Evolutionary conservation across 208 protist species (phyloP).

Genomic region (Balamuthia mandrillaris): DNA sequence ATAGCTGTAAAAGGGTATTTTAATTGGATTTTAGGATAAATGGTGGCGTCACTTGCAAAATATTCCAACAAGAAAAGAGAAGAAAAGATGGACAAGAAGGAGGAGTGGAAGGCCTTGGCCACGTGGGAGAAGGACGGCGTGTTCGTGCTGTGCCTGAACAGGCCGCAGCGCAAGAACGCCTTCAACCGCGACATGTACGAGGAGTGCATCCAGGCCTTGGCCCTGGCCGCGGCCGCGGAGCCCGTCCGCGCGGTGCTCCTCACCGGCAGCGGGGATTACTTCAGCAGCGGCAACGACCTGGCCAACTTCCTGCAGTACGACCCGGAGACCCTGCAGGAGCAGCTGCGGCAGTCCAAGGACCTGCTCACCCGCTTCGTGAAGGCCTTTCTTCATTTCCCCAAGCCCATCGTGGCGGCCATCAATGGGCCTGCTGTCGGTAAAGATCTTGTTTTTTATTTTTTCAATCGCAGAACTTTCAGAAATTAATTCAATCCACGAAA

Average conservation of each 20-base stretch:
- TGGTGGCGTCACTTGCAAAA: not conserved
- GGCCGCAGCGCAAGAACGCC: conserved; percentile 10
- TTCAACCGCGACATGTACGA: conserved; percentile 35
- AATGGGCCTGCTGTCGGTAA: conserved; percentile 22
- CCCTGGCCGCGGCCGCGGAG: not conserved
- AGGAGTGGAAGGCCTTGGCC: not conserved
- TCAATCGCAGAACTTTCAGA: not conserved
- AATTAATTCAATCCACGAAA: not conserved
- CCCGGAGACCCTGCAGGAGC: not conserved
- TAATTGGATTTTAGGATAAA: not conserved
- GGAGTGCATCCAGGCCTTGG: conserved; percentile 8
- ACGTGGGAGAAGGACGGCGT: not conserved
- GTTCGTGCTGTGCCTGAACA: not conserved
- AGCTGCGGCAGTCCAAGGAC: not conserved
- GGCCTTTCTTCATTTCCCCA: conserved; percentile 29
- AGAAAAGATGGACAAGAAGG: not conserved
- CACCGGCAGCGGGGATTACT: conserved; percentile 30
- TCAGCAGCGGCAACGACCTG: conserved; percentile 37
- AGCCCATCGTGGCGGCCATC: conserved; percentile 27
- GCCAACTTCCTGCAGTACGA: conserved; percentile 9
- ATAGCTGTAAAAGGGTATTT: not conserved
- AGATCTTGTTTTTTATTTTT: not conserved
- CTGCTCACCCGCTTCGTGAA: conserved; percentile 30
- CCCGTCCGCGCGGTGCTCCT: not conserved
- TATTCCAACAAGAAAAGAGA: too few species aligned